phyloP scores from a whole-genome alignment of 768 basidiomycete species.

The Coprinopsis marcescibilis region DNA sequence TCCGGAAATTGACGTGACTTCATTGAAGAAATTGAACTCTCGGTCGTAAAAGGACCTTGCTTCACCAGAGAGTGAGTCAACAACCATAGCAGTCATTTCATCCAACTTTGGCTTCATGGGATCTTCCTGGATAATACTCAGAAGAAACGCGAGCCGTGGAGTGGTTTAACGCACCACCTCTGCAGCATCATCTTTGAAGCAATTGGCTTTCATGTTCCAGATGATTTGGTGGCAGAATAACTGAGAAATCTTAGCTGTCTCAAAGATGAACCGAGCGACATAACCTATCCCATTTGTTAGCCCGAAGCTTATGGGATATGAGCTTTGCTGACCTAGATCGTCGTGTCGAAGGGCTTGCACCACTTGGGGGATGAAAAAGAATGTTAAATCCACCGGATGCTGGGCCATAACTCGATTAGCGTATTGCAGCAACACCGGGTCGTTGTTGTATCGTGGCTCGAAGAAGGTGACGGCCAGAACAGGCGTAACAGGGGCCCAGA shows the following conservation, averaged over 20 bases:
- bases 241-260: constrained; percentile 95
- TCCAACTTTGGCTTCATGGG: constrained; percentile 97
- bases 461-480: constrained; percentile 79
- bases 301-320: background rate
- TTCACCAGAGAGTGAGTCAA: constrained; percentile 81
- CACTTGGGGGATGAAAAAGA: constrained; percentile 99
- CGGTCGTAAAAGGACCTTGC: constrained; percentile 87
- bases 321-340: constrained; percentile 56
- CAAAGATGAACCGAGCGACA: constrained; percentile 91
- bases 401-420: constrained; percentile 93
- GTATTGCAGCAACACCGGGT: constrained; percentile 89
- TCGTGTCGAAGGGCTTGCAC: constrained; percentile 94
- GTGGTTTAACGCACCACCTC: constrained; percentile 55
- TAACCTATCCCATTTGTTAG: constrained; percentile 54
- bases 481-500: constrained; percentile 88
- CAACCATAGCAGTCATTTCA: constrained; percentile 72
- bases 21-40: constrained; percentile 93
- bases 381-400: constrained; percentile 90
- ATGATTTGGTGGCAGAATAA: constrained; percentile 99
- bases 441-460: constrained; percentile 75
- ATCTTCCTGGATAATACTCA: constrained; percentile 59
- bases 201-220: constrained; percentile 99
- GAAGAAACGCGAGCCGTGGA: background rate
- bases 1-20: constrained; percentile 96
- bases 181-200: constrained; percentile 84